A percentile compares a stretch with the other conserved stretches of the same genome.
Conservation (phyloP, 2,329 filamentous ascomycete species). For the Metarhizium guizhouense region DNA sequence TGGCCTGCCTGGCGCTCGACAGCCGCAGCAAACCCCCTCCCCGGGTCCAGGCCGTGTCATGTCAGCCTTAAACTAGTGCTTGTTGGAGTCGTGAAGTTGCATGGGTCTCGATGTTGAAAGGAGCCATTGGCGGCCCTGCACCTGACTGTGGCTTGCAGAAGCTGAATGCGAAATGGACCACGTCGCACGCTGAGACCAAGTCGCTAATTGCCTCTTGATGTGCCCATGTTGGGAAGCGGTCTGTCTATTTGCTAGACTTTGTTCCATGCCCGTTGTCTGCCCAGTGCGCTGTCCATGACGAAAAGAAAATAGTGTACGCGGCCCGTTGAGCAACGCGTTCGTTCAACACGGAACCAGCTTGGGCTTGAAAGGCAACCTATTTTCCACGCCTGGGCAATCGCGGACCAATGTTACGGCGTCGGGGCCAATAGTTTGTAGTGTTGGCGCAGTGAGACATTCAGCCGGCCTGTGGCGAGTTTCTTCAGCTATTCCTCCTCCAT, state of each 20-base stretch:
- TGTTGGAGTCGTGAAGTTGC: background rate
- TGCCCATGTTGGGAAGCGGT: background rate
- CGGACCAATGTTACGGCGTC: background rate
- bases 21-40: background rate
- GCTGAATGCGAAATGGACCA: conserved; percentile 20
- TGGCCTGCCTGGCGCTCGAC: no score
- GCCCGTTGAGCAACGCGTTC: background rate
- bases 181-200: background rate
- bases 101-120: background rate
- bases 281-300: background rate
- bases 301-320: background rate
- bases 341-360: background rate
- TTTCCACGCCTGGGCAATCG: background rate
- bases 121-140: conserved; percentile 15
- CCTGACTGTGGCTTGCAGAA: conserved; percentile 23
- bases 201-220: background rate
- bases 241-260: no score
- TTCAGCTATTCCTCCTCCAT: background rate
- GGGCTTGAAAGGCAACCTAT: background rate
- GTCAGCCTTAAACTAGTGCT: conserved; percentile 14
- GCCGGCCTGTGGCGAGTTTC: background rate
- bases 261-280: no score
- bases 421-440: background rate
- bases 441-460: background rate
- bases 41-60: background rate